Evolutionary conservation across 208 protist species (phyloP).

Genomic region (Angomonas deanei): DNA sequence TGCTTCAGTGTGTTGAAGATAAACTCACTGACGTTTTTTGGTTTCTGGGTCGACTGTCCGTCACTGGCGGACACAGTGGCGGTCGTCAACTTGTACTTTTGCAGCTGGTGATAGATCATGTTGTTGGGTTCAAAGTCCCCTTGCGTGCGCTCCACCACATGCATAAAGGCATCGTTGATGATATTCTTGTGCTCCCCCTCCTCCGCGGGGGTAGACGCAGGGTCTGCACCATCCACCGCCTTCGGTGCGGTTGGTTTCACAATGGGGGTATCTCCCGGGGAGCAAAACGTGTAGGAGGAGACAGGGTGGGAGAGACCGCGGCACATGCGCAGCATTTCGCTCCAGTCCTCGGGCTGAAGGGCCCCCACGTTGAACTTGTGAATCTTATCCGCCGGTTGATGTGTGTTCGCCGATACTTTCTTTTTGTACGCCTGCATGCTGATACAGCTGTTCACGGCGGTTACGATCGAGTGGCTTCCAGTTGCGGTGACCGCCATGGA

Average conservation of each 20-base stretch:
- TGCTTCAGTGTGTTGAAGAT: background rate
- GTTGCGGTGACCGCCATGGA: conserved; percentile 3
- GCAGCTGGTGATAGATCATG: conserved; percentile 70
- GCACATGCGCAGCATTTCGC: background rate
- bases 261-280: conserved; percentile 6
- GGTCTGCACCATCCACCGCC: too few species aligned
- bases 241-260: background rate
- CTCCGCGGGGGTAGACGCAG: background rate
- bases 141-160: conserved; percentile 54
- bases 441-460: conserved; percentile 6
- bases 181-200: background rate
- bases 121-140: conserved; percentile 84
- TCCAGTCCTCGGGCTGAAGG: background rate
- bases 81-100: conserved; percentile 21
- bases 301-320: background rate
- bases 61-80: conserved; percentile 1
- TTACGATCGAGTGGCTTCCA: conserved; percentile 4
- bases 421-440: conserved; percentile 3
- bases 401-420: background rate
- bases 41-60: background rate
- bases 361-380: background rate
- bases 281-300: conserved; percentile 2
- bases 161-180: conserved; percentile 50
- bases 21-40: background rate
- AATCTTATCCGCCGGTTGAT: background rate